phyloP scores from a whole-genome alignment of 1,284 basidiomycete genomes.

The Earliella scabrosa region DNA sequence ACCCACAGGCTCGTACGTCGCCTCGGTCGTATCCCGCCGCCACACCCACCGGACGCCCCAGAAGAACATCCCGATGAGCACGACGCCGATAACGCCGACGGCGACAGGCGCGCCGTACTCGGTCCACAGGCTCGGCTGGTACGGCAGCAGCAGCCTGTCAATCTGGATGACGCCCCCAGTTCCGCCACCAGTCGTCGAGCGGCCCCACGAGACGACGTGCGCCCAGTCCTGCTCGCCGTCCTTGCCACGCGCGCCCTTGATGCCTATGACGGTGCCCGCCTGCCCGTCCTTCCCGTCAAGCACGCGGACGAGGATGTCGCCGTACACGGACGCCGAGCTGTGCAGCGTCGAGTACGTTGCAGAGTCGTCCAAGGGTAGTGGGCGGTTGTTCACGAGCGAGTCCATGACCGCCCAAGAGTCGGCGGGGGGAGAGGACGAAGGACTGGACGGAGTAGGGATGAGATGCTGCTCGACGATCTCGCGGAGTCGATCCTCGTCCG shows the following conservation, averaged over 20 bases:
- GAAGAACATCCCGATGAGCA: slow-evolving; percentile 73
- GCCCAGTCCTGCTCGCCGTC: slow-evolving; percentile 78
- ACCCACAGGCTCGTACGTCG: slow-evolving; percentile 84
- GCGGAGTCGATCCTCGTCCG: slow-evolving; percentile 61
- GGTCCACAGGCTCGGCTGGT: slow-evolving; percentile 83
- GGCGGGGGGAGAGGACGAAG: background rate
- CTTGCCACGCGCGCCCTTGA: slow-evolving; percentile 85
- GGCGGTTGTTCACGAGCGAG: slow-evolving; percentile 65
- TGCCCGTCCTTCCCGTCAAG: slow-evolving; percentile 43
- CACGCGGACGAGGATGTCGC: slow-evolving; percentile 80
- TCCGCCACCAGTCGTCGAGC: slow-evolving; percentile 72
- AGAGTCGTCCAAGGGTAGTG: slow-evolving; percentile 72
- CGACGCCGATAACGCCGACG: slow-evolving; percentile 59
- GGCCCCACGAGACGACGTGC: slow-evolving; percentile 78
- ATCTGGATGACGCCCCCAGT: slow-evolving; percentile 89
- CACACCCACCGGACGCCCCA: slow-evolving; percentile 67
- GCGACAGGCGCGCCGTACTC: slow-evolving; percentile 67
- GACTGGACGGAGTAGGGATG: slow-evolving; percentile 55
- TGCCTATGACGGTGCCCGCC: slow-evolving; percentile 52
- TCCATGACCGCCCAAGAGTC: slow-evolving; percentile 30
- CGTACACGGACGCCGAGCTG: slow-evolving; percentile 59
- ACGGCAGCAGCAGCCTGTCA: slow-evolving; percentile 84
- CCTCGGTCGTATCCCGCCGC: slow-evolving; percentile 74
- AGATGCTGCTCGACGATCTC: slow-evolving; percentile 89
- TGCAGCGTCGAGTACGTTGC: slow-evolving; percentile 76